Conservation (phyloP, 768 basidiomycete species). For the Leccinum pellstonianum region DNA sequence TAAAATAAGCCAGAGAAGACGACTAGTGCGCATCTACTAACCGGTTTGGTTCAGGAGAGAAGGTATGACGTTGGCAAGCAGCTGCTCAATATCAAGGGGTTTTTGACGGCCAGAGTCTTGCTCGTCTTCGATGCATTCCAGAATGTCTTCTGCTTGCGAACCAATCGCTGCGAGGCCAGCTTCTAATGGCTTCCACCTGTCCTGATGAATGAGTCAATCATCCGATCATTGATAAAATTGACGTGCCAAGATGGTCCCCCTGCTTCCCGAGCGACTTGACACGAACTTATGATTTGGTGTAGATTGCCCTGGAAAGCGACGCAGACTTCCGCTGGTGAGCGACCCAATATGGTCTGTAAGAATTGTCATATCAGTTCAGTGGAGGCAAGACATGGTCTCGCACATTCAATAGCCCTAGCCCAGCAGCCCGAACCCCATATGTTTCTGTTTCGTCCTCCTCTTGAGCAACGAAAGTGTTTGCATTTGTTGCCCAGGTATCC, state of each 20-base stretch:
- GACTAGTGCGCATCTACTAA: constrained; percentile 35
- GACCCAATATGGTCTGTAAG: constrained; percentile 55
- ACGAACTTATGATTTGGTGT: constrained; percentile 54
- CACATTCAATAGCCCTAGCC: constrained; percentile 82
- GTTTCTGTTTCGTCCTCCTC: constrained; percentile 88
- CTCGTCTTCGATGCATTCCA: constrained; percentile 78
- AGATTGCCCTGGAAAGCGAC: constrained; percentile 53
- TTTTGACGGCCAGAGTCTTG: constrained; percentile 57
- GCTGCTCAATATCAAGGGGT: constrained; percentile 72
- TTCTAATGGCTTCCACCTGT: constrained; percentile 92
- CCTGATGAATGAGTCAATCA: constrained; percentile 5
- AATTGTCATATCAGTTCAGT: constrained; percentile 4
- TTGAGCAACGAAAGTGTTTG: constrained; percentile 91
- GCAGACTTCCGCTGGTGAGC: constrained; percentile 49
- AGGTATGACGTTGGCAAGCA: constrained; percentile 80
- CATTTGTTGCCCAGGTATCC: constrained; percentile 85
- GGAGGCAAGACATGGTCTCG: constrained; percentile 5
- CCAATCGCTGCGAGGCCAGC: constrained; percentile 80
- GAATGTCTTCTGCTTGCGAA: constrained; percentile 72
- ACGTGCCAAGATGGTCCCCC: constrained; percentile 66
- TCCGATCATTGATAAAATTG: neutral
- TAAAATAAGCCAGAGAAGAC: constrained; percentile 1
- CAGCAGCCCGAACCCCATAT: constrained; percentile 81
- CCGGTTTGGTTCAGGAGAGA: constrained; percentile 69
- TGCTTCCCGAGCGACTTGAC: constrained; percentile 51